These are phyloP conservation scores for Penicillium sclerotigenum DNA, from an alignment of 2,329 filamentous ascomycete species.

Conservation along the genomic window DNA sequence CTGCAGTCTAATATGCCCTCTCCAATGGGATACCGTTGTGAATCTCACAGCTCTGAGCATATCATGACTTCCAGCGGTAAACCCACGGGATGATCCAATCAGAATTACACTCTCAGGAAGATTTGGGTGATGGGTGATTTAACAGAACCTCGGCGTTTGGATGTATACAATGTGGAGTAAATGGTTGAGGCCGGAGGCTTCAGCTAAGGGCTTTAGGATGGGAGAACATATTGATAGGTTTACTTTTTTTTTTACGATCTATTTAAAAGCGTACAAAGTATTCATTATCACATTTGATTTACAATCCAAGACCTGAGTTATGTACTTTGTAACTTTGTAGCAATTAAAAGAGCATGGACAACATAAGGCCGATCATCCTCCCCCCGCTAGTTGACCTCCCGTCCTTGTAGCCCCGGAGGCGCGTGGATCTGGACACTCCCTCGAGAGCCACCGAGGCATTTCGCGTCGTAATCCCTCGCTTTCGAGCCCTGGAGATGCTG, in stretches of 20 bases:
- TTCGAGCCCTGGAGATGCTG: conserved; percentile 17
- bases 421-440: conserved; percentile 26
- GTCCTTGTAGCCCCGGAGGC: conserved; percentile 14
- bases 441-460: not conserved
- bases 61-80: not conserved
- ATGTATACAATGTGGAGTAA: conserved; percentile 3
- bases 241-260: not conserved
- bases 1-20: conserved; percentile 1
- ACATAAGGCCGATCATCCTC: conserved; percentile 13
- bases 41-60: conserved; percentile 1
- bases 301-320: not conserved
- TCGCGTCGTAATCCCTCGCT: not conserved
- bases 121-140: not conserved
- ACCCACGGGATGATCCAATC: not conserved
- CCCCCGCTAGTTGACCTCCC: conserved; percentile 18
- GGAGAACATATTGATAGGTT: not conserved
- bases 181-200: not conserved
- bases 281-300: not conserved
- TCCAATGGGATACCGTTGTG: not conserved
- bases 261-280: not conserved
- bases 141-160: not conserved
- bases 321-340: not conserved
- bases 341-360: not conserved
- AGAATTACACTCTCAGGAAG: not conserved
- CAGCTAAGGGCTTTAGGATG: not conserved